Base-by-base conservation (phyloP, 1,284 basidiomycete species). In the Hypsizygus ulmarius region DNA sequence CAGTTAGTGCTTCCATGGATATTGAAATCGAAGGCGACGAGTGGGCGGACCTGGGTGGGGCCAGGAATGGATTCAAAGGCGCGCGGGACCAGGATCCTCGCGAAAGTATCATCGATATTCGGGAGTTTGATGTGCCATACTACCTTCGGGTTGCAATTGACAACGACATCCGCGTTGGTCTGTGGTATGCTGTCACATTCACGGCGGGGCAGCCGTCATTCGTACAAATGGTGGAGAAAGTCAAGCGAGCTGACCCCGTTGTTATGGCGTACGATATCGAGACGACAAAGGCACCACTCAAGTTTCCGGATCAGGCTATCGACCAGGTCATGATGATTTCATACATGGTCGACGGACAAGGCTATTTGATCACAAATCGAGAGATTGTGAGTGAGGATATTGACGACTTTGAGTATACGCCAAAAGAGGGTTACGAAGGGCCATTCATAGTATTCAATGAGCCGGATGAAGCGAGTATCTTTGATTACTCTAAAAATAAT, bases 321-420 rank as follows among this genome's bases (percentile, higher is more conserved):
- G 97, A 99, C 72, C 94, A 97, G 64, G 93, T 99, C 60, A 99
- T 99, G 96, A 99, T 99, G 97, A 99, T 99, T 57, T 99, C 97
- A 36, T 97, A 96, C 70, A 97, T 97, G 93, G 74, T 97, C 29
- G 93, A 97, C 64, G 93, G 93, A 0, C 92, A 98, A 65, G 97
- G 97, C 0, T 99, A 90, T 63, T 81, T 99, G 53, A 98, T 99
- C 67, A 98, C 94, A 15, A 99, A 99, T 62, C 81, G 97, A 39
- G 96, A 99, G 58, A 97, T 99, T 45, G 93, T 99, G 51, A 87
- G 88, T 52, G 94, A 99, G 64, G 93, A 99, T 64, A 98, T 99
- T 52, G 93, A 97, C 34, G 90, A 99, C 65, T 99, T 99, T 61
- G 97, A 99, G 66, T 99, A 99, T 66, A 98, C 97, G 1, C 97